Evolutionary conservation across 2,329 filamentous ascomycete species (phyloP), one percentile per base, ranked within the genome.

Genomic region (Balansia obtecta): DNA sequence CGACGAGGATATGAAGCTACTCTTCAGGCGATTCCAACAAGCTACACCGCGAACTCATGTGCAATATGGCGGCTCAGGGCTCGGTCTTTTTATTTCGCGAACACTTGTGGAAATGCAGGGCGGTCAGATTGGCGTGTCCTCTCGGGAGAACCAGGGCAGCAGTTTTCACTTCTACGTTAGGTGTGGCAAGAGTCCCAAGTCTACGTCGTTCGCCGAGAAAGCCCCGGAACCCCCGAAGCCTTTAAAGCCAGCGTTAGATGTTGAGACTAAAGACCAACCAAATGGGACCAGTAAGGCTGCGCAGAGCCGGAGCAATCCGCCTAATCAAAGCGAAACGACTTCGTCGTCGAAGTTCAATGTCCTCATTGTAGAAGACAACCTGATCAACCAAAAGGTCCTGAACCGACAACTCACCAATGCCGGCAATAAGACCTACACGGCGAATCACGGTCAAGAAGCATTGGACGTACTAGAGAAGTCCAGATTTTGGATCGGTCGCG

Each of bases 61-160:
- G 3, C 80, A 84, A 54, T 86, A 86, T 54, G 83, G 82, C 18
- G 83, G 83, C 9, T 83, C 79, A 0, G 83, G 83, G 0, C 68
- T 87, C 1, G 83, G 83, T 0, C 68, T 89, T 1, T 89, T 88
- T 67, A 89, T 89, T 60, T 86, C 81, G 4, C 75, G 85, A 33
- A 84, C 86, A 57, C 68, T 89, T 46, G 85, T 83, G 1, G 84
- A 88, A 61, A 68, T 89, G 45, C 85, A 88, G 65, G 85, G 85
- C 11, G 85, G 85, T 2, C 83, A 87, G 60, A 87, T 89, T 51
- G 85, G 85, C 9, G 83, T 89, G 3, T 73, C 76, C 3, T 52
- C 50, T 18, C 46, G 45, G 30, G 46, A 49, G 18, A 45, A 52
- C 10, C 33, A 52, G 38, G 50, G 50, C n/a, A 52, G 50, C 42